Base-by-base conservation (phyloP, 805 yeast species). In the Maudiozyma barnettii region DNA sequence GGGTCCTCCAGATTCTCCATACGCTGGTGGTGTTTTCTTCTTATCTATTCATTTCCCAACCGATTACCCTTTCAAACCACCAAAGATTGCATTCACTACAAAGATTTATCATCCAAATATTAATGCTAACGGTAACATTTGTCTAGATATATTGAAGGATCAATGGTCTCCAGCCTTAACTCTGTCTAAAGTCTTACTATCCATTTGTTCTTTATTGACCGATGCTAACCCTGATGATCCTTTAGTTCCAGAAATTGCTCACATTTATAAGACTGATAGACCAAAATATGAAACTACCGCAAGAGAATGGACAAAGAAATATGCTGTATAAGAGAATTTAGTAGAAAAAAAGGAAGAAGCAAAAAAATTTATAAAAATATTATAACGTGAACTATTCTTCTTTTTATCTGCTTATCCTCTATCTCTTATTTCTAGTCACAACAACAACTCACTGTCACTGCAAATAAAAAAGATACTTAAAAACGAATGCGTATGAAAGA, bases 181-280 rank as follows among this genome's bases (percentile, higher is more conserved):
- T 46, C 87, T 91, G 57, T 87, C 96, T 20, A 91, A 91, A 73
- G 95, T 91, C 49, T 76, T 91, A 56, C 77, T 91, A 58, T 88
- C 96, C 31, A 89, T 91, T 62, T 90, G 96, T 66, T 90, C 98
- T n/a, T 74, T 91, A 67, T 79, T 91, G 63, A 90, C 97, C 30
- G 98, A 91, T 68, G 97, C 98, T 48, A 91, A 91, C 64, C 97
- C 98, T 38, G 98, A 91, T 66, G 98, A 91, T 74, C 98, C 98
- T 51, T 78, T 91, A 65, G 98, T 91, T 43, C 96, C 96, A 19
- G 98, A 91, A 69, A 91, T 91, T 60, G 97, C 97, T 44, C 95
- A 90, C 63, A 79, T 89, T 53, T 93, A 90, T 76, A 89, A 90
- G 74, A 86, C 87, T 57, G 96, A 91, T 71, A 77, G 91, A 65